Conservation (phyloP, 352 stramenopile genomes). For the Phytophthora citricola region DNA sequence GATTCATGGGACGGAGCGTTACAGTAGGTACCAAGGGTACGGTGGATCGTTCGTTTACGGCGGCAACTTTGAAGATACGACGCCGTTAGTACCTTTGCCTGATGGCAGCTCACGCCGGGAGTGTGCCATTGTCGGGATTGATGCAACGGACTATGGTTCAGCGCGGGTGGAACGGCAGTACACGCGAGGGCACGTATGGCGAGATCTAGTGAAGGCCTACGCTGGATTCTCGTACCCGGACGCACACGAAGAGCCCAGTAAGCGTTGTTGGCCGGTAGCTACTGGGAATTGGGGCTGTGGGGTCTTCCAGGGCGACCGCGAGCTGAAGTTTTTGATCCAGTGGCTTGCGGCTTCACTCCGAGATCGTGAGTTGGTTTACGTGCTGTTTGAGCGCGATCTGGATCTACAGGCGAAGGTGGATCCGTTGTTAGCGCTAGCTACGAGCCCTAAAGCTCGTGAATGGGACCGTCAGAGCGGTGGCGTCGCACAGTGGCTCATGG, state of each 20-base stretch:
- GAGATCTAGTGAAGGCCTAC: constrained; percentile 75
- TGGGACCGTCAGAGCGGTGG: constrained; percentile 34
- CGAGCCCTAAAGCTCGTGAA: constrained; percentile 18
- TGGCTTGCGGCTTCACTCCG: constrained; percentile 76
- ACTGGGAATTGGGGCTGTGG: constrained; percentile 88
- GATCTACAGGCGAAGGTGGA: constrained; percentile 54
- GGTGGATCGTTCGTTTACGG: constrained; percentile 60
- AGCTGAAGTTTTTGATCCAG: constrained; percentile 86
- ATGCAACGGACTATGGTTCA: constrained; percentile 69
- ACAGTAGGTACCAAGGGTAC: constrained; percentile 65
- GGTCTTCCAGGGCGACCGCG: constrained; percentile 73
- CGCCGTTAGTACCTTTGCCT: constrained; percentile 8
- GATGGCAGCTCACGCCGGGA: constrained; percentile 38
- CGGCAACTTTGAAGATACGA: constrained; percentile 52
- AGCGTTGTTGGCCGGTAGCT: constrained; percentile 56
- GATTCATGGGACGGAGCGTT: constrained; percentile 72
- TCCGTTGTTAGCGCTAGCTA: constrained; percentile 31
- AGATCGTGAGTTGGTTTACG: constrained; percentile 60
- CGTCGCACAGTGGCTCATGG: constrained; percentile 32
- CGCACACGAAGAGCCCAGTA: neutral
- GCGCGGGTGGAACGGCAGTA: constrained; percentile 53
- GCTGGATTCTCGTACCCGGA: constrained; percentile 66
- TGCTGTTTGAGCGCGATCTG: constrained; percentile 58
- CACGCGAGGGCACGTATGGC: constrained; percentile 50
- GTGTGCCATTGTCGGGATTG: constrained; percentile 77